A percentile compares a stretch with the other conserved stretches of the same genome.
phyloP scores from a whole-genome alignment of 768 basidiomycete genomes.

The Trametes cingulata region DNA sequence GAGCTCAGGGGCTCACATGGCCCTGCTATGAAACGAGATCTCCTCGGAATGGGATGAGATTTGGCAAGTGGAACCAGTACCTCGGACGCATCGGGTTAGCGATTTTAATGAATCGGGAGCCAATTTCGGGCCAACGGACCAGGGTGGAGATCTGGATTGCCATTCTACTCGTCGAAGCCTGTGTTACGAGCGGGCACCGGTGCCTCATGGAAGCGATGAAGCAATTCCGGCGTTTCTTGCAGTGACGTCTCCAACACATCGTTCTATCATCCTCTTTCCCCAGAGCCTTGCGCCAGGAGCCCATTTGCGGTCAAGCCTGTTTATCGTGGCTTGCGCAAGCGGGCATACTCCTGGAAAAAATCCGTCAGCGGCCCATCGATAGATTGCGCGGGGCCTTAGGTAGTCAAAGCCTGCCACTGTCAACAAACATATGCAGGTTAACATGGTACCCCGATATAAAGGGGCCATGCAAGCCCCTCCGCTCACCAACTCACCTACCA shows the following conservation, averaged over 20 bases:
- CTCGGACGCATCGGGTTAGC: slow-evolving; percentile 1
- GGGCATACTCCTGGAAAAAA: not conserved
- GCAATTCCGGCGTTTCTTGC: not conserved
- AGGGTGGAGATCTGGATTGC: slow-evolving; percentile 5
- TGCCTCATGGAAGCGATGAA: not conserved
- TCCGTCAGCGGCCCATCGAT: not conserved
- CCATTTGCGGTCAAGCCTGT: slow-evolving; percentile 11
- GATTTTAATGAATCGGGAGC: slow-evolving; percentile 13
- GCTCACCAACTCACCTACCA: not conserved
- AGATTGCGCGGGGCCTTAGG: not conserved
- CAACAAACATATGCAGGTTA: not conserved
- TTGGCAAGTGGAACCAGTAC: not conserved
- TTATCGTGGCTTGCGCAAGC: not conserved
- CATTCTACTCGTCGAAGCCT: not conserved
- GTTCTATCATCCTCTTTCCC: not conserved
- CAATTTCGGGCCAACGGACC: not conserved
- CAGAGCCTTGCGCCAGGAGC: not conserved
- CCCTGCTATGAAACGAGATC: not conserved
- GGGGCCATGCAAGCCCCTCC: not conserved
- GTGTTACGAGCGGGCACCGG: not conserved
- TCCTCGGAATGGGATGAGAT: slow-evolving; percentile 1
- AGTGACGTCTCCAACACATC: not conserved
- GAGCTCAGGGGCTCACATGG: slow-evolving; percentile 1
- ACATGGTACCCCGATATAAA: slow-evolving; percentile 8
- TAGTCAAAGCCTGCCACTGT: not conserved